These are phyloP conservation scores for Hemisphaericaspora xylanilytica DNA, from an alignment of 1,139 yeast species.

Conservation along the genomic window DNA sequence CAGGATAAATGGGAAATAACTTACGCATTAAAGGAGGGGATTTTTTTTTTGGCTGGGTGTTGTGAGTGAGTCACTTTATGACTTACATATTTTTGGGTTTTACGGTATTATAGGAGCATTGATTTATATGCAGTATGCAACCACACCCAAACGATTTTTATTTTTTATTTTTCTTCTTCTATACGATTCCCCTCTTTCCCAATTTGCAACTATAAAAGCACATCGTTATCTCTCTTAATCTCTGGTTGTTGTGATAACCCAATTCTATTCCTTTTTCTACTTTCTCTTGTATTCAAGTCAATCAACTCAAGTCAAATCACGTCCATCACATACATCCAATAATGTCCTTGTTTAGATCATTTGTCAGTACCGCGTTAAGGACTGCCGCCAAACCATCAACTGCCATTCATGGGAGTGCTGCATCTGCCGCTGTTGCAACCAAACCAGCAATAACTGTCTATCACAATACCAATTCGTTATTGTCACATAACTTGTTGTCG, in stretches of 20 bases:
- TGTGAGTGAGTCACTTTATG: background rate
- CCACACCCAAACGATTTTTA: no score
- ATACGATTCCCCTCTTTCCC: background rate
- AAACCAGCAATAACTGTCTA: slow-evolving; percentile 26
- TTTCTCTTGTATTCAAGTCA: no score
- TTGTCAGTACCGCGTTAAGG: background rate
- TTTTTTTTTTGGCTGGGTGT: background rate
- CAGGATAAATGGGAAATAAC: background rate
- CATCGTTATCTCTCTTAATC: background rate
- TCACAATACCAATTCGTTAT: slow-evolving; percentile 28
- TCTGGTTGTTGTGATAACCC: no score
- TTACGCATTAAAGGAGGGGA: slow-evolving; percentile 1
- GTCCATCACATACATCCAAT: no score
- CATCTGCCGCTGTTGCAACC: slow-evolving; percentile 3
- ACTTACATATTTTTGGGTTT: background rate
- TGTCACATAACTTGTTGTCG: slow-evolving; percentile 27
- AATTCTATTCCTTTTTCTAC: no score
- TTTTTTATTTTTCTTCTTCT: no score
- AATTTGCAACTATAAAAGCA: background rate
- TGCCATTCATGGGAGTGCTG: background rate
- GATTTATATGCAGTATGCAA: background rate
- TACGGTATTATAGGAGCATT: background rate
- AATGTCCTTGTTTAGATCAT: background rate
- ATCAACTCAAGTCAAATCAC: no score
- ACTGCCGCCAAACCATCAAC: background rate